phyloP scores from a whole-genome alignment of 2,329 filamentous ascomycete species.

The Hypoxylon sp. region DNA sequence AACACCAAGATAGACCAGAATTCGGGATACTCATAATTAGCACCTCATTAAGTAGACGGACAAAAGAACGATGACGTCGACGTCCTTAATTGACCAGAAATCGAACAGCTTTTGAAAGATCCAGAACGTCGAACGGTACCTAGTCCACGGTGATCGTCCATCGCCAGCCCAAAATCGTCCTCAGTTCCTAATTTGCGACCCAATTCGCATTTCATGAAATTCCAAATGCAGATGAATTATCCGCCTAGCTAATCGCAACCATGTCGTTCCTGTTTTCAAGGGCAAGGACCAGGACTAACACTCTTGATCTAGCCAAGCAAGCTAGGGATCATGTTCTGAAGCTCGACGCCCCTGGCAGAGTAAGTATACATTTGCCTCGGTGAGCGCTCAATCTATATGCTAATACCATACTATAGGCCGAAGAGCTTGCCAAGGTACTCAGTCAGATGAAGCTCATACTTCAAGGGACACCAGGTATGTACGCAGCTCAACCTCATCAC shows the following conservation, averaged over 20 bases:
- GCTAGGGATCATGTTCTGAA: slow-evolving; percentile 67
- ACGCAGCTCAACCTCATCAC: not conserved
- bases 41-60: slow-evolving; percentile 8
- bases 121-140: slow-evolving; percentile 1
- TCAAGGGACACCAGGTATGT: slow-evolving; percentile 88
- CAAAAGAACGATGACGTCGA: slow-evolving; percentile 22
- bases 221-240: slow-evolving; percentile 20
- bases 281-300: slow-evolving; percentile 63
- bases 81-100: slow-evolving; percentile 27
- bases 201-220: slow-evolving; percentile 4
- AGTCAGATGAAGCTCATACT: slow-evolving; percentile 92
- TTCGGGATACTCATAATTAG: slow-evolving; percentile 24
- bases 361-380: slow-evolving; percentile 45
- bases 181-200: slow-evolving; percentile 10
- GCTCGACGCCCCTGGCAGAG: slow-evolving; percentile 65
- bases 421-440: slow-evolving; percentile 88
- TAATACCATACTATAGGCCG: slow-evolving; percentile 69
- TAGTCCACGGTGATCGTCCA: slow-evolving; percentile 10
- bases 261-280: slow-evolving; percentile 71
- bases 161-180: slow-evolving; percentile 17
- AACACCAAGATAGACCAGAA: slow-evolving; percentile 28
- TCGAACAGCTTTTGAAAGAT: not conserved
- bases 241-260: slow-evolving; percentile 33
- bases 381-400: slow-evolving; percentile 19
- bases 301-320: slow-evolving; percentile 68